Base-by-base conservation (phyloP, 495 filamentous ascomycete species). In the Talaromyces liani region DNA sequence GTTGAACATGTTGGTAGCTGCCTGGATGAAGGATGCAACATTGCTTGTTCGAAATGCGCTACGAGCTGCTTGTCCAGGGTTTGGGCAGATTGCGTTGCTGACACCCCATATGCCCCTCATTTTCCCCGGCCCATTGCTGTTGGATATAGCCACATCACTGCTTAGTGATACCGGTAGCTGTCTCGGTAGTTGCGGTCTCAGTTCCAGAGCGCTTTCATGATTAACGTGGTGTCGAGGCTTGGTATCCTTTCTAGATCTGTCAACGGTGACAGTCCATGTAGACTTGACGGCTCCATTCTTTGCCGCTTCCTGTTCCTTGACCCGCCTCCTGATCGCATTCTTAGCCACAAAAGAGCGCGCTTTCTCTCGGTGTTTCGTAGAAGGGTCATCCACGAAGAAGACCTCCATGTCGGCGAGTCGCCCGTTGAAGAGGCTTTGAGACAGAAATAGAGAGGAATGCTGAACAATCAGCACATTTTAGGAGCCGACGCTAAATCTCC, bases 41-140 rank as follows among this genome's bases (percentile, higher is more conserved):
- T 49, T 36, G 18, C 56, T 60, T 16, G 36, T 54, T 53, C 63
- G 36, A 2, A 59, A 65, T 7, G 60, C 31, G 16, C 57, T 60
- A 10, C 54, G 63, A n/a, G 57, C 49, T 20, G 60, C 56, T 25
- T 65, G 55, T 20, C 54, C 58, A 6, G 63, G 63, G n/a, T 59
- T 59, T 6, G 63, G 63, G 51, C 63, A 65, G 8, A 61, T 20
- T n/a, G 63, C 63, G 16, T 25, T 58, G 33, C 63, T 65, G 16
- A 65, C 63, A 8, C 63, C 63, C 63, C 63, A 65, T 60, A 58
- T 58, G 27, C 27, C 56, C 27, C 29, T 58, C 12, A 25, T 25
- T 22, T 36, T 58, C 8, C 14, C 25, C 25, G 56, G 16, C 0
- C n/a, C n/a, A n/a, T 20, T 49, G 45, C 18, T 49, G 18, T 49